Evolutionary conservation across 768 basidiomycete species (phyloP).

Genomic region (Strobilomyces dryophilus): DNA sequence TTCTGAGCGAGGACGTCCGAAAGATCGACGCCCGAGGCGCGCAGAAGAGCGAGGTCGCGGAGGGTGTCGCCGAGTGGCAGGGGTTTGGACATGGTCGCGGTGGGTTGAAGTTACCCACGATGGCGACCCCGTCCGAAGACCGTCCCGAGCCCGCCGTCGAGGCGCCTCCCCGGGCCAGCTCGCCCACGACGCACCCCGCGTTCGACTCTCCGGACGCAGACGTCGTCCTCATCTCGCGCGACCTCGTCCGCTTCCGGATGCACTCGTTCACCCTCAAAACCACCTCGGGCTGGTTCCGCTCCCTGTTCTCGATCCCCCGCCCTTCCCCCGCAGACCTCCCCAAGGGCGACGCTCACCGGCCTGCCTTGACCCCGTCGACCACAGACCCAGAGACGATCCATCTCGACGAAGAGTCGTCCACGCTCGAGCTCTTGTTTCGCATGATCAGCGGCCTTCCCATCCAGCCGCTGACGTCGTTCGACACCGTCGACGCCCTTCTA

Average conservation of each 20-base stretch:
- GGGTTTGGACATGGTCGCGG: constrained; percentile 31
- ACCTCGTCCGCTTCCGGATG: constrained; percentile 51
- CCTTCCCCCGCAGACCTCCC: neutral
- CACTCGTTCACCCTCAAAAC: constrained; percentile 57
- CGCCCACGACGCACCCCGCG: constrained; percentile 39
- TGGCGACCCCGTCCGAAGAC: constrained; percentile 16
- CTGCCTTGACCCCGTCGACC: constrained; percentile 9
- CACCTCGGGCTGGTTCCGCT: constrained; percentile 54
- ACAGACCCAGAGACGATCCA: constrained; percentile 39
- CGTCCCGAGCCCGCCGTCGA: neutral
- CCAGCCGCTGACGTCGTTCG: constrained; percentile 44
- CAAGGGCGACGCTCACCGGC: neutral
- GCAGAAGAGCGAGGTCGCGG: constrained; percentile 68
- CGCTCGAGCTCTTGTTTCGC: constrained; percentile 53
- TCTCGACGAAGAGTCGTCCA: constrained; percentile 52
- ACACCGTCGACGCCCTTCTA: constrained; percentile 52
- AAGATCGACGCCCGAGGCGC: constrained; percentile 50
- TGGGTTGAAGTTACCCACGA: neutral
- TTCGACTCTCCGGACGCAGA: constrained; percentile 56
- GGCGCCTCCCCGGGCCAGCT: neutral
- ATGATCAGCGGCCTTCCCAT: constrained; percentile 61
- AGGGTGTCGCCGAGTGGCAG: constrained; percentile 56
- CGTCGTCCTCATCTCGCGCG: constrained; percentile 46
- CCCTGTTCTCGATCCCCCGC: constrained; percentile 58
- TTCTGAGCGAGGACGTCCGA: constrained; percentile 25